A percentile compares a stretch with the other conserved stretches of the same genome.
Conservation (phyloP, 495 filamentous ascomycete species). For the Arthonia radiata region DNA sequence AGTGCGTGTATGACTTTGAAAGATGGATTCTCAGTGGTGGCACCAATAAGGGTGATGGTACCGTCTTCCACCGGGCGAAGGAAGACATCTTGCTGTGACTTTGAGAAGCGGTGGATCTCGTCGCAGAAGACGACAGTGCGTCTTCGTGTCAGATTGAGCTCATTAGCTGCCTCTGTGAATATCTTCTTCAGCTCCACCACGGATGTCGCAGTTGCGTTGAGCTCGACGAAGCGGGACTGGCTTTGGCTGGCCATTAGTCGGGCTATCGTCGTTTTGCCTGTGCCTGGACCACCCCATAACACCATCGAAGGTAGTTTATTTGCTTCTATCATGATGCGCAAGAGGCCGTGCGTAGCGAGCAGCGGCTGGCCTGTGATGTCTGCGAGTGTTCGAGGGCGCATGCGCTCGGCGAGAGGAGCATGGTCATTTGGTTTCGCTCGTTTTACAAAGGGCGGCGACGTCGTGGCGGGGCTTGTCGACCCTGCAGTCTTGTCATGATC, state of each 20-base stretch:
- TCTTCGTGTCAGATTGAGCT: constrained; percentile 55
- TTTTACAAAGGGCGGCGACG: too few relatives aligned
- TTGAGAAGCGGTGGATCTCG: constrained; percentile 87
- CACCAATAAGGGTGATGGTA: constrained; percentile 74
- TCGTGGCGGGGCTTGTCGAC: too few relatives aligned
- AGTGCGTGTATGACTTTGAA: constrained; percentile 85
- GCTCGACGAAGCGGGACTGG: constrained; percentile 73
- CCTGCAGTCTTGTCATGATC: too few relatives aligned
- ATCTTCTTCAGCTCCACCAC: constrained; percentile 93
- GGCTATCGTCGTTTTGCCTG: constrained; percentile 92
- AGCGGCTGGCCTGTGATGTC: constrained; percentile 82
- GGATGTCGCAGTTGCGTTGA: constrained; percentile 76
- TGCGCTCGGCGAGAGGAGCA: constrained; percentile 75
- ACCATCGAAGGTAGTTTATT: constrained; percentile 85
- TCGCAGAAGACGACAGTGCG: constrained; percentile 96
- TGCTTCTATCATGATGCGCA: constrained; percentile 74
- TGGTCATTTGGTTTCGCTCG: constrained; percentile 23
- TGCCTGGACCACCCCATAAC: constrained; percentile 76
- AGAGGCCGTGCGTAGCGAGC: constrained; percentile 57
- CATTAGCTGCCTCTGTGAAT: constrained; percentile 62
- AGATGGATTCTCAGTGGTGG: constrained; percentile 88
- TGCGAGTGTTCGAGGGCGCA: constrained; percentile 65
- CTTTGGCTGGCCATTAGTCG: constrained; percentile 68
- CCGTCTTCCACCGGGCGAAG: constrained; percentile 80
- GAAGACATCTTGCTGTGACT: constrained; percentile 87